Evolutionary conservation across 257 asterid genomes (phyloP), one percentile per base, ranked within the genome.

Genomic region (Gentiana straminea): DNA sequence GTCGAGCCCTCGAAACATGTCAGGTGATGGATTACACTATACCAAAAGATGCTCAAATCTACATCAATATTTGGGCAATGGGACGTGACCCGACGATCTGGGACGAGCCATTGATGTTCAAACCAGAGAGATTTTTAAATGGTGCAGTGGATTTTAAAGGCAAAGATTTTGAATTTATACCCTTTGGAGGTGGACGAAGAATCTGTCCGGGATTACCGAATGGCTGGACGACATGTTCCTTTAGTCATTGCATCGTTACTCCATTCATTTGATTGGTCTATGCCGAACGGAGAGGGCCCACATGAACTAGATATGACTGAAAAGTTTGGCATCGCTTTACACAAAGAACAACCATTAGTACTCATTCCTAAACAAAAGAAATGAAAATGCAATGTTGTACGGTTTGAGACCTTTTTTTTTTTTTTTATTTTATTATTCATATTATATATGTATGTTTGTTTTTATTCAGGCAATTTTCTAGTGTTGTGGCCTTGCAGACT

Each of bases 131-230:
- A 63, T 77, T 80, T 57, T 62, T 80, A 2, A 50, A 53, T n/a
- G 65, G 73, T 2, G 33, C 24, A 45, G 2, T 55, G 54, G 77
- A 80, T 43, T 80, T 63, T 53, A 79, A 61, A 69, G 79, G 83
- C 57, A 71, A 71, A 34, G 72, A 77, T 56, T 77, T 74, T 35
- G 77, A 74, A 60, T 57, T 66, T 57, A 46, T 77, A 62, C 72
- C 86, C 3, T 80, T 77, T 48, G 75, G 79, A 10, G 68, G 81
- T 2, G 86, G 86, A 32, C 66, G 77, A 50, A 80, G 81, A 59
- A 77, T 79, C 35, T 79, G 86, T 41, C 86, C 77, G 0, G 85
- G 82, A 5, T 33, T 70, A 34, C 66, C 75, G 4, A 76, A 76
- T 80, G 86, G 74, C 58, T 33, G 63, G 3, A 70, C 59, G 66